phyloP scores from a whole-genome alignment of 108 stramenopile genomes.

The Aurantiochytrium sp. region DNA sequence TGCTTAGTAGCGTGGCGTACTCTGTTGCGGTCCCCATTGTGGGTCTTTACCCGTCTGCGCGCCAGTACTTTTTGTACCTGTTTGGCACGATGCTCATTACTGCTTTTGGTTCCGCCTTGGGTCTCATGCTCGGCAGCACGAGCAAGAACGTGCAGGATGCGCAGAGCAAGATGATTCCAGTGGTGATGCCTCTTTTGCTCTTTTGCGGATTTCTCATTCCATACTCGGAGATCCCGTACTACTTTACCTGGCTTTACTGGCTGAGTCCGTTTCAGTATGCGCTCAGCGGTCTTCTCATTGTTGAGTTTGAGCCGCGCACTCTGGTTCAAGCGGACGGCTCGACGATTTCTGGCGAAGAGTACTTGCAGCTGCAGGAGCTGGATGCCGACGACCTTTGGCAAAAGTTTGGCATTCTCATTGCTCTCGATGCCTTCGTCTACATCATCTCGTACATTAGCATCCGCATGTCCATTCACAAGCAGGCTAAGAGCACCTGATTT shows the following conservation, averaged over 20 bases:
- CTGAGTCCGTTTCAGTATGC: background rate
- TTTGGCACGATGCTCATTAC: background rate
- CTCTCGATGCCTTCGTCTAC: background rate
- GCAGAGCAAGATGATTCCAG: background rate
- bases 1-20: background rate
- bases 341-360: background rate
- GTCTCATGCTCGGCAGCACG: background rate
- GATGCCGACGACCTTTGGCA: background rate
- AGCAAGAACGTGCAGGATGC: background rate
- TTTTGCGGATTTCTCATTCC: background rate
- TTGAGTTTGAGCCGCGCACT: background rate
- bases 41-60: background rate
- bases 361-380: background rate
- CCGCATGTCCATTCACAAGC: background rate
- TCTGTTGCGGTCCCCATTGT: background rate
- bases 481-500: background rate
- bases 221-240: background rate
- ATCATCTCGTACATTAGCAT: background rate
- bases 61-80: background rate
- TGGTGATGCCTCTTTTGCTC: background rate
- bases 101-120: background rate
- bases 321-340: background rate
- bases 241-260: background rate
- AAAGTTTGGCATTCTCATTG: slow-evolving; percentile 11
- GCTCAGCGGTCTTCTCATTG: background rate